These are phyloP conservation scores for Ophioceras dolichostomum DNA, from an alignment of 2,329 filamentous ascomycete species.

Conservation along the genomic window DNA sequence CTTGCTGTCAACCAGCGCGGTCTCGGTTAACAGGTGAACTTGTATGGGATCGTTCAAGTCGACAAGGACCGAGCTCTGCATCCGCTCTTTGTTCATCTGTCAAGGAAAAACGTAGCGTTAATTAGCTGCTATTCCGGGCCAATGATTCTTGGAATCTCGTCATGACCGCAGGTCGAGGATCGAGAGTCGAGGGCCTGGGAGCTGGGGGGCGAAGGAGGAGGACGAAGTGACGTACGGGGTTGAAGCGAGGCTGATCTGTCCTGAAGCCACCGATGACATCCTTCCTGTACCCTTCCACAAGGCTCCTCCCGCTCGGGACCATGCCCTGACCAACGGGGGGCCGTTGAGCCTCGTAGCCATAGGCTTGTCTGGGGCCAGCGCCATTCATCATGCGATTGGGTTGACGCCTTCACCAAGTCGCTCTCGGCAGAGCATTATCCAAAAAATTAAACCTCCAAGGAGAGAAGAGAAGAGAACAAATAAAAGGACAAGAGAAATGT, in stretches of 20 bases:
- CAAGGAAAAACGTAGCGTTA: too few species aligned
- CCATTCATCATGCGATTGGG: conserved; percentile 22
- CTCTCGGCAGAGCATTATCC: conserved; percentile 1
- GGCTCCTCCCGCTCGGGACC: conserved; percentile 30
- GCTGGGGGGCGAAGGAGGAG: too few species aligned
- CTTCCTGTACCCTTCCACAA: conserved; percentile 47
- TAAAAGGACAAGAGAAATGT: not conserved
- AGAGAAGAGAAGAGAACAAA: not conserved
- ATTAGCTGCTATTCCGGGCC: too few species aligned
- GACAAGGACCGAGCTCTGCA: conserved; percentile 43
- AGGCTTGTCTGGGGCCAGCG: conserved; percentile 19
- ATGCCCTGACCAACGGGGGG: conserved; percentile 18
- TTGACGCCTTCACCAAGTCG: not conserved
- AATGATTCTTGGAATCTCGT: too few species aligned
- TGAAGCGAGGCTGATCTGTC: conserved; percentile 39
- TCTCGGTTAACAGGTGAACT: conserved; percentile 87
- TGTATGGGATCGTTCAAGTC: conserved; percentile 64
- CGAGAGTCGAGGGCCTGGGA: too few species aligned
- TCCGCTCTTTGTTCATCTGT: conserved; percentile 37
- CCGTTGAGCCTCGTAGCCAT: conserved; percentile 18
- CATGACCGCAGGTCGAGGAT: too few species aligned
- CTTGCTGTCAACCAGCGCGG: conserved; percentile 78
- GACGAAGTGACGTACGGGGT: conserved; percentile 35
- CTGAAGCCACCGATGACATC: conserved; percentile 42
- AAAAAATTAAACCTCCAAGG: not conserved